A percentile compares a stretch with the other conserved stretches of the same genome.
These are phyloP conservation scores for Mesotaenium endlicherianum DNA, from an alignment of 139 green algal genomes.

Conservation along the genomic window DNA sequence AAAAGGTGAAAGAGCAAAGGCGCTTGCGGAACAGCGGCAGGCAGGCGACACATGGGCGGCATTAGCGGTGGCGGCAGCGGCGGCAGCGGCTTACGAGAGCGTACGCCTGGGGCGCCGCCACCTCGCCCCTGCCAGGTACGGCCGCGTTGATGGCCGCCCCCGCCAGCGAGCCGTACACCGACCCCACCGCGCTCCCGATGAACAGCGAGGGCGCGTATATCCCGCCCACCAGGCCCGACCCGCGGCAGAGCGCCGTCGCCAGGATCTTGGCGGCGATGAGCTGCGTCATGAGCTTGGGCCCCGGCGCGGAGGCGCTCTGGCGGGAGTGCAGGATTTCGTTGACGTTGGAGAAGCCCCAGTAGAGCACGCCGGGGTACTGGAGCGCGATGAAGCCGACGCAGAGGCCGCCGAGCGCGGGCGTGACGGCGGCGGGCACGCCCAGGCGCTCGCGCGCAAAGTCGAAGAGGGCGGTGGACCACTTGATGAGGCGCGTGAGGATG, in stretches of 20 bases:
- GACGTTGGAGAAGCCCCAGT: slow-evolving; percentile 81
- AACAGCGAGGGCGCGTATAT: slow-evolving; percentile 94
- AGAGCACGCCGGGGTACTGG: slow-evolving; percentile 72
- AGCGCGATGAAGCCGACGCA: slow-evolving; percentile 66
- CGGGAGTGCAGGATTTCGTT: slow-evolving; percentile 66
- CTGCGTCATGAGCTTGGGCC: slow-evolving; percentile 66
- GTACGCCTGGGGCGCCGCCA: slow-evolving; percentile 47
- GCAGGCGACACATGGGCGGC: too few relatives aligned
- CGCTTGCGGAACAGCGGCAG: too few relatives aligned
- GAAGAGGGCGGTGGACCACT: slow-evolving; percentile 26
- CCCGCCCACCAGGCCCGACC: slow-evolving; percentile 80
- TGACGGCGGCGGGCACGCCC: slow-evolving; percentile 36
- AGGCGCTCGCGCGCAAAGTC: slow-evolving; percentile 37
- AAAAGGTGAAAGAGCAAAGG: neutral
- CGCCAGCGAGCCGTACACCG: slow-evolving; percentile 43
- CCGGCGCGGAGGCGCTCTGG: slow-evolving; percentile 21
- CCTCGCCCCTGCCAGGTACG: slow-evolving; percentile 15
- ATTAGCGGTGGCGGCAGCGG: too few relatives aligned
- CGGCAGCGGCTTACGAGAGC: slow-evolving; percentile 43
- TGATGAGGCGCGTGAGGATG: slow-evolving; percentile 49
- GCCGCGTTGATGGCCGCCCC: slow-evolving; percentile 46
- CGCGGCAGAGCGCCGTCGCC: slow-evolving; percentile 77
- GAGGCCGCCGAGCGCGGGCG: slow-evolving; percentile 68
- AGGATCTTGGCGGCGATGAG: slow-evolving; percentile 83
- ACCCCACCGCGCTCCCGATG: slow-evolving; percentile 73